Base-by-base conservation (phyloP, 768 basidiomycete species). In the Tubosaeta sp. region DNA sequence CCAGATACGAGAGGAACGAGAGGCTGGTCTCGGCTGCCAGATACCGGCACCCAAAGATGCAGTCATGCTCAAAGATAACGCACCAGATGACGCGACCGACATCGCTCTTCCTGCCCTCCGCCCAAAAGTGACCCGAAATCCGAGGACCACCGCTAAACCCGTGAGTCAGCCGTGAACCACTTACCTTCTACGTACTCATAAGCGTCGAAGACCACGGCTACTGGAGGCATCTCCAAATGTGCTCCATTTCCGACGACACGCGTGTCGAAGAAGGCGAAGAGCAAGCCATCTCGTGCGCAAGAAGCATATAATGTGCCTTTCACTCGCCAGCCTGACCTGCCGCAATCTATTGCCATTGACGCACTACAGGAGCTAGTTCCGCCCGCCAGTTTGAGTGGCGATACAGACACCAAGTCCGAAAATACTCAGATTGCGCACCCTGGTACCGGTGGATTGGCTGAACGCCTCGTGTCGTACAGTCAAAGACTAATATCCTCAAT, bases 391-490 rank as follows among this genome's bases (percentile, higher is more conserved):
- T 22, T 44, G 44, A 55, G 65, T 63, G 55, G 57, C 38, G 73
- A 69, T 56, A 59, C 62, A 47, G 67, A 58, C 52, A 59, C 60
- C 36, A 59, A 59, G 48, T 59, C 61, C 46, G 63, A 57, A 46
- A 51, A 52, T 21, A 49, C 47, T 22, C 46, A 46, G 45, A 51
- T 47, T 53, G 47, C 54, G 35, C 55, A 43, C 27, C 30, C 30
- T 38, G 54, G 58, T 36, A 57, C 64, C 48, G 67, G 64, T 32
- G 74, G 73, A 40, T 68, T 77, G 56, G 76, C 79, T 49, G 73
- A 69, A 54, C 70, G 74, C 58, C 71, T 82, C 56, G 64, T 83
- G 59, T 72, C 72, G 54, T 79, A 77, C 53, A 73, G 76, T 50
- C 71, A 80, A 63, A 71, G 70, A 48, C 50, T 78, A 53, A 72